Percentiles rank a stretch among this genome's conserved stretches.
phyloP scores from a whole-genome alignment of 2,329 filamentous ascomycete species.

The Trichoderma pleuroti region DNA sequence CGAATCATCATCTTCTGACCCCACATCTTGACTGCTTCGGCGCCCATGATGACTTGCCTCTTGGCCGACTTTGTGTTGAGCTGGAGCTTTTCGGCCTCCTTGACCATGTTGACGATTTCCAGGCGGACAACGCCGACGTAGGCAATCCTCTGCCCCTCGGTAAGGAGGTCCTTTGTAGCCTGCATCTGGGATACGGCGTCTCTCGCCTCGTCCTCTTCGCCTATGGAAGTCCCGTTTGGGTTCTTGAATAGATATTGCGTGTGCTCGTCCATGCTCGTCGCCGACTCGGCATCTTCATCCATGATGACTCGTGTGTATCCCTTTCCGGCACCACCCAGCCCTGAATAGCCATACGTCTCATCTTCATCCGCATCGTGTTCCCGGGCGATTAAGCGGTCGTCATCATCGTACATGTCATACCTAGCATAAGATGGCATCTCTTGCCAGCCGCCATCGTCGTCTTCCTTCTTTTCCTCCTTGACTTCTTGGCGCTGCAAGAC shows the following conservation, averaged over 20 bases:
- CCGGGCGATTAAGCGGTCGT: constrained; percentile 79
- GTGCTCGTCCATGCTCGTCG: constrained; percentile 95
- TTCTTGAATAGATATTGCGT: constrained; percentile 94
- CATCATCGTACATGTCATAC: constrained; percentile 94
- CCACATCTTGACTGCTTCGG: constrained; percentile 90
- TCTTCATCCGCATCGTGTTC: constrained; percentile 71
- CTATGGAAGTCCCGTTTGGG: constrained; percentile 54
- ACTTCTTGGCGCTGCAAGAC: constrained; percentile 44
- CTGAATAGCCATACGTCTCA: constrained; percentile 65
- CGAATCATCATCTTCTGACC: constrained; percentile 97
- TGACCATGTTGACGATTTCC: constrained; percentile 73
- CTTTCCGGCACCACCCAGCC: constrained; percentile 83
- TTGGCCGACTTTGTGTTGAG: constrained; percentile 61
- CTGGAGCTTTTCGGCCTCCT: constrained; percentile 61
- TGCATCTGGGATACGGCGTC: constrained; percentile 89
- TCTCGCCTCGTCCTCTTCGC: constrained; percentile 72
- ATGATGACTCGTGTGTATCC: constrained; percentile 94
- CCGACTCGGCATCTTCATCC: constrained; percentile 90
- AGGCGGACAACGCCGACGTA: constrained; percentile 89
- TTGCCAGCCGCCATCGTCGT: constrained; percentile 76
- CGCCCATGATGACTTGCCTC: constrained; percentile 65
- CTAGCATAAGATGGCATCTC: constrained; percentile 89
- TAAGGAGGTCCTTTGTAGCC: constrained; percentile 90
- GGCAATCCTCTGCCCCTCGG: constrained; percentile 90
- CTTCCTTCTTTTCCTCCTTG: constrained; percentile 48